These are phyloP conservation scores for Silene conica DNA, from an alignment of 148 eudicot species.

Conservation along the genomic window DNA sequence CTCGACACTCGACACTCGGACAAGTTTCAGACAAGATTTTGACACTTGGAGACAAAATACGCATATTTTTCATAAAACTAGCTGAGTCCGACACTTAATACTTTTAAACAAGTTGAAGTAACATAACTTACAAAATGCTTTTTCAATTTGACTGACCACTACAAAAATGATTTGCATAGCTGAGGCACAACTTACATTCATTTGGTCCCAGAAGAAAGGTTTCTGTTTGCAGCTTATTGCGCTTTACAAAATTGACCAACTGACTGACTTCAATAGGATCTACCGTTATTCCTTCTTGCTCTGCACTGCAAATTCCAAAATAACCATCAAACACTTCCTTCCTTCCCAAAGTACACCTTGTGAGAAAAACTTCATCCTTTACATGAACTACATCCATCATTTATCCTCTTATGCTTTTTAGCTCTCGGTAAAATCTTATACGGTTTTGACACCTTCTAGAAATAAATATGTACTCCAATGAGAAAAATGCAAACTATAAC, in stretches of 20 bases:
- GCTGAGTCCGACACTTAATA: too few species aligned
- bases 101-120: slow-evolving; percentile 19
- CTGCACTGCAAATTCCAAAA: slow-evolving; percentile 54
- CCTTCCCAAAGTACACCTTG: not conserved
- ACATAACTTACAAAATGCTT: not conserved
- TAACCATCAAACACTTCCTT: not conserved
- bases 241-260: slow-evolving; percentile 62
- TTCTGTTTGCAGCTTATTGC: slow-evolving; percentile 65
- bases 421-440: too few species aligned
- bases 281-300: slow-evolving; percentile 75
- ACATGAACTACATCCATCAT: not conserved
- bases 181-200: slow-evolving; percentile 60
- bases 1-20: too few species aligned
- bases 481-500: too few species aligned
- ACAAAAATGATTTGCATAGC: not conserved
- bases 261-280: slow-evolving; percentile 68
- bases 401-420: not conserved
- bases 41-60: not conserved
- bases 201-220: slow-evolving; percentile 69
- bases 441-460: too few species aligned
- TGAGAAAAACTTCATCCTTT: not conserved
- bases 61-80: too few species aligned
- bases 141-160: not conserved
- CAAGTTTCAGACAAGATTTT: too few species aligned
- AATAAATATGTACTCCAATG: too few species aligned